Evolutionary conservation across 208 protist genomes (phyloP).

Genomic region (Tetramitus jugosus): DNA sequence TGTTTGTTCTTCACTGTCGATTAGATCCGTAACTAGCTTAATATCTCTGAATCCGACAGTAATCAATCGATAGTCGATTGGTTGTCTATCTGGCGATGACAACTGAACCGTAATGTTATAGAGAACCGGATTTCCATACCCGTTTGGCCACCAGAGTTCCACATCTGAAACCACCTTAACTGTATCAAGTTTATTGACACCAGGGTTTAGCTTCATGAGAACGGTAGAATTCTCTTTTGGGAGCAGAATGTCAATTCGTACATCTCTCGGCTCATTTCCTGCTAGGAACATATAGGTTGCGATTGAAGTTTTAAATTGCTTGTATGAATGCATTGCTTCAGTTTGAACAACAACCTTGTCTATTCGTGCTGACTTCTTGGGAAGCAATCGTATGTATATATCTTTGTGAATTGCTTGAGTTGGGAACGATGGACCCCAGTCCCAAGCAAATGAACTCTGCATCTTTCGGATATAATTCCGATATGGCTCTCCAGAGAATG

Average conservation of each 20-base stretch:
- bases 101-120: not conserved
- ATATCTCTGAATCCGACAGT: conserved; percentile 3
- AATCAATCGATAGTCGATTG: too few relatives aligned
- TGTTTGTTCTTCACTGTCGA: not conserved
- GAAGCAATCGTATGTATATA: not conserved
- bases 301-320: too few relatives aligned
- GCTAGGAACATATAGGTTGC: not conserved
- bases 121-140: not conserved
- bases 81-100: too few relatives aligned
- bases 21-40: not conserved
- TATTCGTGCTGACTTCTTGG: not conserved
- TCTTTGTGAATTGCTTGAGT: not conserved
- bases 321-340: not conserved
- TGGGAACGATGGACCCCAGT: not conserved
- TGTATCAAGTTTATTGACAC: not conserved
- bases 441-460: not conserved
- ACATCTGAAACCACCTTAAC: not conserved
- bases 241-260: not conserved
- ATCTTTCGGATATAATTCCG: conserved; percentile 13
- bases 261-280: not conserved
- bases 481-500: not conserved
- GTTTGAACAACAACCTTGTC: not conserved
- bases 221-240: not conserved
- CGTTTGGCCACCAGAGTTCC: not conserved
- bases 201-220: too few relatives aligned